A percentile compares a stretch with the other conserved stretches of the same genome.
phyloP scores from a whole-genome alignment of 2,329 filamentous ascomycete species.

The Penicillium polonicum region DNA sequence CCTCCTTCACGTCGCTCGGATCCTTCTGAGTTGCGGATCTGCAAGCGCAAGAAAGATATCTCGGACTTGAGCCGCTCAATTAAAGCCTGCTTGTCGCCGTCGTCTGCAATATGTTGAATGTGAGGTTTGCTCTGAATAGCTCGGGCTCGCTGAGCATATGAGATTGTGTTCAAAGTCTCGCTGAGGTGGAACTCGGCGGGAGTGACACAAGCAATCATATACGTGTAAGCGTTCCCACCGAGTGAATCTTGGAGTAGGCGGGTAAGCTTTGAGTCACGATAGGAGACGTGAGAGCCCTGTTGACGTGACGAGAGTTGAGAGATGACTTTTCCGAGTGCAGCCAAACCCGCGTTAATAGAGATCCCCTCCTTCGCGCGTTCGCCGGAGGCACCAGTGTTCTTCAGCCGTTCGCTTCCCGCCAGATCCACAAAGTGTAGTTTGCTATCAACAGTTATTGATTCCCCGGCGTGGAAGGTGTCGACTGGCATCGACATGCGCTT shows the following conservation, averaged over 20 bases:
- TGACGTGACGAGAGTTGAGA: conserved; percentile 92
- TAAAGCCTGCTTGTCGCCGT: conserved; percentile 87
- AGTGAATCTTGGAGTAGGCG: conserved; percentile 93
- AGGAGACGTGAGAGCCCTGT: conserved; percentile 86
- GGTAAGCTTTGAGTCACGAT: conserved; percentile 96
- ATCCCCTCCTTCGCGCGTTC: conserved; percentile 95
- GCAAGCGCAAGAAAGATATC: conserved; percentile 87
- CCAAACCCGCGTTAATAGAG: conserved; percentile 94
- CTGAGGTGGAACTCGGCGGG: conserved; percentile 95
- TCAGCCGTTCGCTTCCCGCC: conserved; percentile 91
- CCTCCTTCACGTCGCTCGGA: conserved; percentile 57
- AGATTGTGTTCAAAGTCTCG: conserved; percentile 94
- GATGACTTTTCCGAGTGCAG: conserved; percentile 95
- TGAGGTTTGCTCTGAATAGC: conserved; percentile 97
- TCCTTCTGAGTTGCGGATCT: conserved; percentile 80
- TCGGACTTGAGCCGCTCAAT: conserved; percentile 94
- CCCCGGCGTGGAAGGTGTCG: conserved; percentile 68
- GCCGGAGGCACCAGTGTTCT: conserved; percentile 94
- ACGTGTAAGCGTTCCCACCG: conserved; percentile 95
- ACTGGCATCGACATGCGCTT: conserved; percentile 85
- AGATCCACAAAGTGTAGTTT: conserved; percentile 98
- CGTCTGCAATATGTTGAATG: conserved; percentile 85
- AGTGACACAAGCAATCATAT: conserved; percentile 99
- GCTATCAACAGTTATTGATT: conserved; percentile 85
- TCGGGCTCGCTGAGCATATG: conserved; percentile 93